These are phyloP conservation scores for Domatiomyces catenatus DNA, from an alignment of 2,329 filamentous ascomycete species.

Conservation along the genomic window DNA sequence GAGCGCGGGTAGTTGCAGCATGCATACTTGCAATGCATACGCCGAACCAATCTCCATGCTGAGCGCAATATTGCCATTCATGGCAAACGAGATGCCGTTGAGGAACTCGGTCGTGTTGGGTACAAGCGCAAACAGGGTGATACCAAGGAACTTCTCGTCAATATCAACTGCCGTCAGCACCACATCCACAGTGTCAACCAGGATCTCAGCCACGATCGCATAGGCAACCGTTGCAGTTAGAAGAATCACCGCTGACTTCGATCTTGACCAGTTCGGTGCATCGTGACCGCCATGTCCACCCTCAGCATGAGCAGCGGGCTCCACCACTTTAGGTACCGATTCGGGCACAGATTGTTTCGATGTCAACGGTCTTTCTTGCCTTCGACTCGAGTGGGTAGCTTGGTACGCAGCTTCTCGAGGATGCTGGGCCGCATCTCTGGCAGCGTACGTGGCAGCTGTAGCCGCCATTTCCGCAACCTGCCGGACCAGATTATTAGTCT, in stretches of 20 bases:
- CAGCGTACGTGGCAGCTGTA: slow-evolving; percentile 73
- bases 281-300: slow-evolving; percentile 61
- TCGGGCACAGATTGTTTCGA: not conserved
- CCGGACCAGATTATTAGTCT: slow-evolving; percentile 65
- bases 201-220: slow-evolving; percentile 90
- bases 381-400: slow-evolving; percentile 16
- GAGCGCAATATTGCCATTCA: slow-evolving; percentile 97
- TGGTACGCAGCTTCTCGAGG: slow-evolving; percentile 37
- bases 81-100: slow-evolving; percentile 97
- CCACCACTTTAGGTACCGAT: not conserved
- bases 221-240: slow-evolving; percentile 81
- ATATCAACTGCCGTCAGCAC: slow-evolving; percentile 80
- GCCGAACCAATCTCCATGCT: slow-evolving; percentile 99
- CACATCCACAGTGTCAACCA: slow-evolving; percentile 95
- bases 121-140: slow-evolving; percentile 89
- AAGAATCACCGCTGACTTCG: slow-evolving; percentile 78
- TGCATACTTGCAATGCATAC: slow-evolving; percentile 88
- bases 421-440: slow-evolving; percentile 52
- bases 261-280: slow-evolving; percentile 93
- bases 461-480: slow-evolving; percentile 90
- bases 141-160: slow-evolving; percentile 93
- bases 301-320: slow-evolving; percentile 22
- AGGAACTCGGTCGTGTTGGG: slow-evolving; percentile 97
- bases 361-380: not conserved
- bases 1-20: slow-evolving; percentile 83